A percentile compares a stretch with the other conserved stretches of the same genome.
These are phyloP conservation scores for Detonula confervacea DNA, from an alignment of 352 stramenopile genomes.

Conservation along the genomic window DNA sequence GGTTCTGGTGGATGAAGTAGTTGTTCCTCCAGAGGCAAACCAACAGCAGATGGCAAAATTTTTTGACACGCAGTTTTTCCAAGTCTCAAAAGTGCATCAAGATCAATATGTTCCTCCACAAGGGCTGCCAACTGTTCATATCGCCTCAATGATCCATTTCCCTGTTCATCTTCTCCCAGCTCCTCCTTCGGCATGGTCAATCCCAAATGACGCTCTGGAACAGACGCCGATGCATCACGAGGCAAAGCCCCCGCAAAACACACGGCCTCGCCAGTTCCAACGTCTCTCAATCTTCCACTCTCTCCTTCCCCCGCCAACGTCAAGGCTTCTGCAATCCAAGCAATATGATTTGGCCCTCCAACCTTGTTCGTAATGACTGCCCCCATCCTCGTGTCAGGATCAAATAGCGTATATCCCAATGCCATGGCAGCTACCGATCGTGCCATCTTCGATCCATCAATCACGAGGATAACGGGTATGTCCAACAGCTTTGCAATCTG, in stretches of 20 bases:
- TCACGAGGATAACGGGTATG: conserved; percentile 38
- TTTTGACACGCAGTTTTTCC: too few relatives aligned
- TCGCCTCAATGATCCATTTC: too few relatives aligned
- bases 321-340: neutral
- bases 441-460: conserved; percentile 39
- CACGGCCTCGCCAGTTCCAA: neutral
- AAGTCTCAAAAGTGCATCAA: neutral
- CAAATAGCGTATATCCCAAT: conserved; percentile 41
- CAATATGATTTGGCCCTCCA: neutral
- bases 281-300: neutral
- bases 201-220: conserved; percentile 56
- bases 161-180: neutral
- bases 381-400: conserved; percentile 26
- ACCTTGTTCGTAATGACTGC: conserved; percentile 49
- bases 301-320: neutral
- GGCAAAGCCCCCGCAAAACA: conserved; percentile 25
- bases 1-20: neutral
- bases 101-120: neutral
- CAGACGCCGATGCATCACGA: conserved; percentile 2
- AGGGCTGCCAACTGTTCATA: neutral
- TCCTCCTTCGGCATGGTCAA: conserved; percentile 34
- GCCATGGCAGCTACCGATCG: conserved; percentile 42
- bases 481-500: conserved; percentile 36
- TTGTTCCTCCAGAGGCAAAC: too few relatives aligned
- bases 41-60: too few relatives aligned